phyloP scores from a whole-genome alignment of 345 rosid species.

The Pistacia atlantica region DNA sequence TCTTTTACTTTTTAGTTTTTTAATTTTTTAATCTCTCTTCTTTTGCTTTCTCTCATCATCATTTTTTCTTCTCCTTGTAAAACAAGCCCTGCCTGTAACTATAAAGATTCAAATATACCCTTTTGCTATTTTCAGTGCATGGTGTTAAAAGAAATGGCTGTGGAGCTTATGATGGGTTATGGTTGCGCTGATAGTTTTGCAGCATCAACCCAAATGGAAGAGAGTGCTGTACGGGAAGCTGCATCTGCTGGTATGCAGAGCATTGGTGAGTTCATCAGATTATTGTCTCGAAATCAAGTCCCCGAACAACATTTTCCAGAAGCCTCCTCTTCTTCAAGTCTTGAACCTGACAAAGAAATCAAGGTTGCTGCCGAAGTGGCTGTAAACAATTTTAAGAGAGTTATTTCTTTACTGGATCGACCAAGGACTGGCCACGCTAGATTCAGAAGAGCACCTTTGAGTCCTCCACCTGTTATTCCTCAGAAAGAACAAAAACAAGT shows the following conservation, averaged over 20 bases:
- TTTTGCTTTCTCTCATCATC: not conserved
- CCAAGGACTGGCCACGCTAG: conserved; percentile 93
- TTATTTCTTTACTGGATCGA: conserved; percentile 69
- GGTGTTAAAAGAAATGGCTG: conserved; percentile 50
- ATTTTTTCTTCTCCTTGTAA: conserved; percentile 9
- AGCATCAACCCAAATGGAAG: conserved; percentile 40
- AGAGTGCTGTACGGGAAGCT: conserved; percentile 66
- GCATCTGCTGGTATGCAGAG: conserved; percentile 79
- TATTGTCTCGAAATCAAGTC: conserved; percentile 47
- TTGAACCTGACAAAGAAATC: conserved; percentile 42
- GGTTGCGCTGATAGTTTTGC: conserved; percentile 41
- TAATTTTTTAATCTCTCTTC: not conserved
- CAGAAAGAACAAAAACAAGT: conserved; percentile 17
- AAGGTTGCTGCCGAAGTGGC: conserved; percentile 68
- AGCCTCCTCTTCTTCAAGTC: conserved; percentile 21
- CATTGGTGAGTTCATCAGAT: conserved; percentile 68
- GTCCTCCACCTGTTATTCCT: not conserved
- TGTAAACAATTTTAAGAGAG: conserved; percentile 72
- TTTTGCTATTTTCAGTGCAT: conserved; percentile 5
- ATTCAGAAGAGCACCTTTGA: conserved; percentile 60
- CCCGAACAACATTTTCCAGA: conserved; percentile 23
- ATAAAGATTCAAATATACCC: conserved; percentile 5
- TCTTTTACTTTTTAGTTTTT: conserved; percentile 2
- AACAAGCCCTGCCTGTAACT: not conserved
- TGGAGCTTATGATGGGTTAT: conserved; percentile 60